Evolutionary conservation across 768 basidiomycete species (phyloP).

Genomic region (Psilocybe subaeruginosa): DNA sequence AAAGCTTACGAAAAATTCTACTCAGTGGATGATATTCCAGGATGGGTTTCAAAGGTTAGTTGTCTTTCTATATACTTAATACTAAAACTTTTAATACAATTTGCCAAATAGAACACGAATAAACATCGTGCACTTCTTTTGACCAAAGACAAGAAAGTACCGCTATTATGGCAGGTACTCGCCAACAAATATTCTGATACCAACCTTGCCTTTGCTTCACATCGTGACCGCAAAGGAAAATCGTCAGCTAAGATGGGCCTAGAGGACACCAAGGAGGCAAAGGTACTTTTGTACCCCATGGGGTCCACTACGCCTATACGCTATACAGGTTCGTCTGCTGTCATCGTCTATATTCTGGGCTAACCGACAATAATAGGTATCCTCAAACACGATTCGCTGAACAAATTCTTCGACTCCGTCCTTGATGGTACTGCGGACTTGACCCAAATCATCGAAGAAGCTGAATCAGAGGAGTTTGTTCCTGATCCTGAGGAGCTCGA

Average conservation of each 20-base stretch:
- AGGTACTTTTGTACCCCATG: slow-evolving; percentile 72
- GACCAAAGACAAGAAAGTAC: slow-evolving; percentile 76
- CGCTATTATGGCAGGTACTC: slow-evolving; percentile 80
- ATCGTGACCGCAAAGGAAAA: slow-evolving; percentile 67
- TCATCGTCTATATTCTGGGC: not conserved
- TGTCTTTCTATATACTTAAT: not conserved
- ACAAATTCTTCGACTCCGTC: slow-evolving; percentile 73
- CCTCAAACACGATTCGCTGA: slow-evolving; percentile 74
- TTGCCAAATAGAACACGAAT: slow-evolving; percentile 29
- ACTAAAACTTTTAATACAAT: not conserved
- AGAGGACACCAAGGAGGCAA: slow-evolving; percentile 58
- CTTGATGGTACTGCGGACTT: slow-evolving; percentile 70
- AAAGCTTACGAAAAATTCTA: slow-evolving; percentile 66
- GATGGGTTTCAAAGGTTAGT: slow-evolving; percentile 73
- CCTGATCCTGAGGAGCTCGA: slow-evolving; percentile 44
- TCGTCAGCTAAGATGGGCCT: slow-evolving; percentile 62
- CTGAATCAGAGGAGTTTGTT: slow-evolving; percentile 43
- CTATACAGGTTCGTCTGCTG: slow-evolving; percentile 63
- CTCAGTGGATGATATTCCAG: slow-evolving; percentile 55
- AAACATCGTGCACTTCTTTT: slow-evolving; percentile 66
- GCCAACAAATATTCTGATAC: slow-evolving; percentile 68
- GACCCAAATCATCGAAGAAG: slow-evolving; percentile 39
- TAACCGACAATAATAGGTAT: slow-evolving; percentile 45
- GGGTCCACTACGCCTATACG: slow-evolving; percentile 58
- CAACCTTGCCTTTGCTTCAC: slow-evolving; percentile 61